Conservation (phyloP, 805 yeast genomes). For the Yamadazyma sp. region DNA sequence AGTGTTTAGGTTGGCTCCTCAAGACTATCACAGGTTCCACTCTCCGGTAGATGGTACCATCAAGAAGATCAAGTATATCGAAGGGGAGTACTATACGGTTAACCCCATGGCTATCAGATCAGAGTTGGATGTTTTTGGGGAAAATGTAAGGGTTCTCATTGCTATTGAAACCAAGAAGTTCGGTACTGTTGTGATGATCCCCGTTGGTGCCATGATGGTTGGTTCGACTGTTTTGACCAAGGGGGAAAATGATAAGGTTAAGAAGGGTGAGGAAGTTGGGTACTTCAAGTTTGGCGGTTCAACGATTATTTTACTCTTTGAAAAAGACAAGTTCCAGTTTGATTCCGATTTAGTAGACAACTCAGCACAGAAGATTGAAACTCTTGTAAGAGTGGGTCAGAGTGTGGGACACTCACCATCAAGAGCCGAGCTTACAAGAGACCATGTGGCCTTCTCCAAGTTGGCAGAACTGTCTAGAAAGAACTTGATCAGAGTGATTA, state of each 20-base stretch:
- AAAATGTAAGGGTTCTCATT: constrained; percentile 75
- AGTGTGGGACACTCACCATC: constrained; percentile 75
- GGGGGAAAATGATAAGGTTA: constrained; percentile 54
- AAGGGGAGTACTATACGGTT: constrained; percentile 93
- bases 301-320: constrained; percentile 70
- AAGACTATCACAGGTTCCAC: constrained; percentile 94
- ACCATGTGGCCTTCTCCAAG: constrained; percentile 44
- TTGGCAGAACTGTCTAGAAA: constrained; percentile 47
- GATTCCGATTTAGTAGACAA: constrained; percentile 75
- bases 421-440: constrained; percentile 49
- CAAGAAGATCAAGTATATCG: constrained; percentile 64
- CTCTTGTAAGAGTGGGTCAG: constrained; percentile 87
- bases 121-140: constrained; percentile 87
- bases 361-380: constrained; percentile 70
- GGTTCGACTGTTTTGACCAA: constrained; percentile 82
- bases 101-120: constrained; percentile 97
- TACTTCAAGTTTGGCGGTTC: constrained; percentile 97
- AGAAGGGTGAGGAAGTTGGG: constrained; percentile 82
- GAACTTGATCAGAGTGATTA: constrained; percentile 54
- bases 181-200: constrained; percentile 73
- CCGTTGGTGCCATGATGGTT: constrained; percentile 99
- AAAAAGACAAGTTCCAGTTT: constrained; percentile 48
- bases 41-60: constrained; percentile 77
- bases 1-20: constrained; percentile 90
- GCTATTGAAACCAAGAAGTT: constrained; percentile 76